Conservation (phyloP, 176 grass and related monocot species). For the Raddia guianensis region DNA sequence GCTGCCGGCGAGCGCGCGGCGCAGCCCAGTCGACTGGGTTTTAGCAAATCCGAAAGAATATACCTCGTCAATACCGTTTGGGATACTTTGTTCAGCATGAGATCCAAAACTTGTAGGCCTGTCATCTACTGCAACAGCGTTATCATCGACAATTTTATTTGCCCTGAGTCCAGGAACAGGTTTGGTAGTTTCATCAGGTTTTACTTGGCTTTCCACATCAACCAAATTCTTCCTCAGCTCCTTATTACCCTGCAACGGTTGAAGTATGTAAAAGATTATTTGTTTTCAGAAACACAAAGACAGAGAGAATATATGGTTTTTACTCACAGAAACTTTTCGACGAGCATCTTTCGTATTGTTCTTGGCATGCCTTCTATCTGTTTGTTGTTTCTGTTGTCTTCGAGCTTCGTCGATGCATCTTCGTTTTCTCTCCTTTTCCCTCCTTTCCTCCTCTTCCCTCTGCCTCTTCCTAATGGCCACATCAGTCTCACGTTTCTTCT, state of each 20-base stretch:
- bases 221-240: slow-evolving; percentile 46
- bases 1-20: too few relatives aligned
- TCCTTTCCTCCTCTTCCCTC: slow-evolving; percentile 79
- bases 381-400: slow-evolving; percentile 54
- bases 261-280: slow-evolving; percentile 6
- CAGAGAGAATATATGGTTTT: slow-evolving; percentile 33
- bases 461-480: slow-evolving; percentile 83
- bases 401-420: slow-evolving; percentile 64
- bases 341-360: slow-evolving; percentile 56
- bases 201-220: slow-evolving; percentile 41
- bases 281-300: background rate
- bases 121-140: slow-evolving; percentile 30
- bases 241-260: slow-evolving; percentile 46
- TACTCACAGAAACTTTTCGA: slow-evolving; percentile 62
- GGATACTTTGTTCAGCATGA: slow-evolving; percentile 32
- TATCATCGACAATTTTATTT: slow-evolving; percentile 20
- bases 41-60: too few relatives aligned
- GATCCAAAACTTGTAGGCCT: slow-evolving; percentile 38
- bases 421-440: slow-evolving; percentile 67
- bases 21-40: too few relatives aligned
- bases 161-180: slow-evolving; percentile 30
- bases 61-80: slow-evolving; percentile 52
- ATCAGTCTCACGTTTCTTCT: slow-evolving; percentile 66
- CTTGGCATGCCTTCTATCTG: slow-evolving; percentile 37
- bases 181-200: slow-evolving; percentile 38